Evolutionary conservation across 495 filamentous ascomycete species (phyloP).

Genomic region (Aspergillus asperescens): DNA sequence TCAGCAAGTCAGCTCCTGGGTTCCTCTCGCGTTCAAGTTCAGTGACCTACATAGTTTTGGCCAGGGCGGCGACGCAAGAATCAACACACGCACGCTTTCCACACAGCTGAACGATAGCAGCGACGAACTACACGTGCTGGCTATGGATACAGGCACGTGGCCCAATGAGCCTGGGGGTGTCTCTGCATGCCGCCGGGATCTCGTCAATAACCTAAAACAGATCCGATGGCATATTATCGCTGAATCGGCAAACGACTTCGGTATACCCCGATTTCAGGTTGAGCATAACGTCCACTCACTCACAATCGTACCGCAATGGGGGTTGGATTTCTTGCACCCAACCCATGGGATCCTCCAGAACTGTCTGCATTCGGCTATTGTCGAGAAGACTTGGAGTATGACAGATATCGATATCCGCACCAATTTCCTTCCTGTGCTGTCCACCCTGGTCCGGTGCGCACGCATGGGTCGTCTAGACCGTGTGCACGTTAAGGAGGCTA

Average conservation of each 20-base stretch:
- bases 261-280: slow-evolving; percentile 57
- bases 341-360: slow-evolving; percentile 58
- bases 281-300: slow-evolving; percentile 59
- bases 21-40: slow-evolving; percentile 53
- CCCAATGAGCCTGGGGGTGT: slow-evolving; percentile 61
- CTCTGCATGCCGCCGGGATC: slow-evolving; percentile 57
- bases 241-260: slow-evolving; percentile 59
- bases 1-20: slow-evolving; percentile 52
- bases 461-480: slow-evolving; percentile 44
- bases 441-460: slow-evolving; percentile 50
- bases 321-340: slow-evolving; percentile 55
- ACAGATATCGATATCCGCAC: slow-evolving; percentile 46
- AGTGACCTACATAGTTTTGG: slow-evolving; percentile 58
- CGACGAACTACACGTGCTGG: slow-evolving; percentile 54
- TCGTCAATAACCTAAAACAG: slow-evolving; percentile 55
- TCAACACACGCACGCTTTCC: slow-evolving; percentile 31
- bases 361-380: slow-evolving; percentile 54
- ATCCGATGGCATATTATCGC: slow-evolving; percentile 61
- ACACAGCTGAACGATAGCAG: slow-evolving; percentile 30
- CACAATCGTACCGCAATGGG: slow-evolving; percentile 59
- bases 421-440: slow-evolving; percentile 57
- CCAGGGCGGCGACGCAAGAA: slow-evolving; percentile 48
- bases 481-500: slow-evolving; percentile 47
- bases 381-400: slow-evolving; percentile 44
- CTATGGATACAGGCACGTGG: slow-evolving; percentile 60